These are phyloP conservation scores for Metarhizium anisopliae DNA, from an alignment of 2,329 filamentous ascomycete species.

Conservation along the genomic window DNA sequence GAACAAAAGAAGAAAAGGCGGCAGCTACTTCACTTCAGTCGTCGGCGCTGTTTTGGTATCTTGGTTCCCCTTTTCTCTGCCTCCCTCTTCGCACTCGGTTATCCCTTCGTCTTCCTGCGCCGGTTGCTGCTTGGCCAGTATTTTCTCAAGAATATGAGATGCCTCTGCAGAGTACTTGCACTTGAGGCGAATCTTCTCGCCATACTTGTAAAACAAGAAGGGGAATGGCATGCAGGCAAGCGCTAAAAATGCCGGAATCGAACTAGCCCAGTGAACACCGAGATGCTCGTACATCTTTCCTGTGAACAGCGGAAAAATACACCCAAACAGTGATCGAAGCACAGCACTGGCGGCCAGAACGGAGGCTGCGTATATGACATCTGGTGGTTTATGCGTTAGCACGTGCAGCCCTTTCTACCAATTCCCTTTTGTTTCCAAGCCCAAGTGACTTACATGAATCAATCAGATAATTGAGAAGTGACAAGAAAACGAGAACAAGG, in stretches of 20 bases:
- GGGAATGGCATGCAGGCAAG: slow-evolving; percentile 65
- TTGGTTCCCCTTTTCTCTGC: slow-evolving; percentile 13
- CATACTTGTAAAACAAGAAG: slow-evolving; percentile 69
- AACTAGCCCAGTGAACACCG: slow-evolving; percentile 69
- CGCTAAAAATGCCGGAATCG: slow-evolving; percentile 65
- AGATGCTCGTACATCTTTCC: slow-evolving; percentile 46
- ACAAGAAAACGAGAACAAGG: slow-evolving; percentile 57
- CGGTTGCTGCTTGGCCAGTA: slow-evolving; percentile 23
- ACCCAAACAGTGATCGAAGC: slow-evolving; percentile 62
- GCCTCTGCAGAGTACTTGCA: slow-evolving; percentile 65
- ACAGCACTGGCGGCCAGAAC: slow-evolving; percentile 66
- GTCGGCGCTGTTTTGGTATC: background rate
- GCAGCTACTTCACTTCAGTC: background rate
- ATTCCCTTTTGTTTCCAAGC: slow-evolving; percentile 1
- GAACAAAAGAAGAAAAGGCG: background rate
- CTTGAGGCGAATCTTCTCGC: slow-evolving; percentile 48
- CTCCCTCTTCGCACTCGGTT: slow-evolving; percentile 14
- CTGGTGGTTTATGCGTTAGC: slow-evolving; percentile 8
- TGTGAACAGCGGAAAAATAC: slow-evolving; percentile 66
- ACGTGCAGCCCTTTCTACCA: background rate
- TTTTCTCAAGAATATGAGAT: slow-evolving; percentile 46
- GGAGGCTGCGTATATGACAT: slow-evolving; percentile 69
- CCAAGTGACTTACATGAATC: slow-evolving; percentile 39
- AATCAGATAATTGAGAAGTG: slow-evolving; percentile 57
- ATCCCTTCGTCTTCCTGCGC: slow-evolving; percentile 20